Evolutionary conservation across 2,329 filamentous ascomycete species (phyloP).

Genomic region (Fusarium sp.): DNA sequence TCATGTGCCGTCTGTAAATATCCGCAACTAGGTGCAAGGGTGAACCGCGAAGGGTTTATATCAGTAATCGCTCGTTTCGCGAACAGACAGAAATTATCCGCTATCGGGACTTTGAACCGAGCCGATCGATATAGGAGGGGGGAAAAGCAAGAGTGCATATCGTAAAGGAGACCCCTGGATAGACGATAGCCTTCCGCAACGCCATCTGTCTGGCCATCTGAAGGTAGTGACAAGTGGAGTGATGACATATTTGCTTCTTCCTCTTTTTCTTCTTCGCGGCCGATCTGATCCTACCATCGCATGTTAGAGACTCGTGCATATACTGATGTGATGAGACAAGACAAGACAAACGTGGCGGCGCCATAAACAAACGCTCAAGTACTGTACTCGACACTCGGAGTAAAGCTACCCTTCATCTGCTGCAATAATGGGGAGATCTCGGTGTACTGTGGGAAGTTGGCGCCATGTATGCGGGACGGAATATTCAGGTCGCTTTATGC

Average conservation of each 20-base stretch:
- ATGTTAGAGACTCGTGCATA: neutral
- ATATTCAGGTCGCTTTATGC: neutral
- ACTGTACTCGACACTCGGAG: constrained; percentile 4
- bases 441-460: neutral
- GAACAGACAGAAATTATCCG: neutral
- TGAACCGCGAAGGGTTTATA: neutral
- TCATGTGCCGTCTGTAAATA: constrained; percentile 17
- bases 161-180: neutral
- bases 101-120: neutral
- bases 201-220: neutral
- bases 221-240: neutral
- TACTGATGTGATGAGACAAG: neutral
- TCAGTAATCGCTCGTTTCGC: neutral
- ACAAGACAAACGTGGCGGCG: constrained; percentile 23
- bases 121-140: neutral
- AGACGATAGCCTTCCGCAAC: neutral
- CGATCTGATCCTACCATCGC: neutral
- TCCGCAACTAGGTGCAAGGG: neutral
- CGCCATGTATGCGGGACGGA: neutral
- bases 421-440: neutral
- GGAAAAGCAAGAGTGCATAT: constrained; percentile 5
- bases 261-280: neutral
- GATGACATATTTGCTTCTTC: constrained; percentile 12
- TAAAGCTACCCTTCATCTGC: constrained; percentile 10
- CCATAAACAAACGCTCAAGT: constrained; percentile 5